Evolutionary conservation across 805 yeast genomes (phyloP), one percentile per base, ranked within the genome.

Genomic region (Ogataea sp.): DNA sequence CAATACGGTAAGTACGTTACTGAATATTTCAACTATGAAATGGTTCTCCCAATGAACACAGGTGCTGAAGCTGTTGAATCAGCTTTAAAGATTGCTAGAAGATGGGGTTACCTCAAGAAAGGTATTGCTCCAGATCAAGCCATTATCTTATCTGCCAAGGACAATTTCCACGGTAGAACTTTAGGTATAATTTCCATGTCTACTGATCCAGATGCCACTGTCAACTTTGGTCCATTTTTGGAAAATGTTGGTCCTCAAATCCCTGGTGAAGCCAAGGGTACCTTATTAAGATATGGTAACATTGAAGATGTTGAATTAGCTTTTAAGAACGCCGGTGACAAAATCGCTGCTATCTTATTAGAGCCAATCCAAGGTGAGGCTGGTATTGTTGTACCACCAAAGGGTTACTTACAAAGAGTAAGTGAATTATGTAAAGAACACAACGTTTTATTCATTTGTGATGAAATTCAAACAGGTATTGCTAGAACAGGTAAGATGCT

Each of bases 361-460:
- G 97, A 90, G 67, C 97, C 97, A 46, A 89, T 89, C 55, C 97
- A 90, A 63, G 97, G 97, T 61, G 97, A 90, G 62, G 97, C 97
- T 26, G 97, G 97, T 51, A 90, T 90, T 49, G 90, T 89, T 21
- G 96, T 89, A 20, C 97, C 97, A 39, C 93, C 93, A 48, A 65
- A 59, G 37, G 94, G 76, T 52, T 90, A 89, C 67, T 73, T 90
- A 49, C 63, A 78, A 39, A 67, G 70, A 51, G 96, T 89, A 25
- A 75, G 75, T 49, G 78, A 65, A 39, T 70, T 87, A 45, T 87
- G 96, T 68, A 77, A 76, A 53, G 66, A 87, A 63, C 71, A 89
- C 72, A 88, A 90, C 54, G 89, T 86, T 26, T 69, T 90, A 58
- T 75, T 90, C 53, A 89, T 90, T 64, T 87, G 95, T 58, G 97